Percentiles rank a stretch among this genome's conserved stretches.
Evolutionary conservation across 2,329 filamentous ascomycete species (phyloP).

Genomic region (Tolypocladium nubicola): DNA sequence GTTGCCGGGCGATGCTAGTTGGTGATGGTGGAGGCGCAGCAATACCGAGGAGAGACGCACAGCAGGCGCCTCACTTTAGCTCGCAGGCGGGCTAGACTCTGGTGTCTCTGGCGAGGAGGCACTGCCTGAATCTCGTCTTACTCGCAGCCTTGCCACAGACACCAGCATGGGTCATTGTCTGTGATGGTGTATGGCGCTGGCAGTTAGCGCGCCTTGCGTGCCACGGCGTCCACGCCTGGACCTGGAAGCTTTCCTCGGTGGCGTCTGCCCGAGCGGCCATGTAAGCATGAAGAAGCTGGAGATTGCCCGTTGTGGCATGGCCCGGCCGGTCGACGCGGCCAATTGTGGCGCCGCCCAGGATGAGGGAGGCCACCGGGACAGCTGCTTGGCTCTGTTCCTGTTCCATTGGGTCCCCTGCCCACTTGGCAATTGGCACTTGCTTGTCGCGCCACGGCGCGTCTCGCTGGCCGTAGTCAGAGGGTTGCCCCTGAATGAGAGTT

Average conservation of each 20-base stretch:
- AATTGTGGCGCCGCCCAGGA: not conserved
- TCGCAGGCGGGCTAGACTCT: too few relatives aligned
- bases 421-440: not conserved
- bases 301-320: not conserved
- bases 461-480: not conserved
- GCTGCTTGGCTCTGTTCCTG: not conserved
- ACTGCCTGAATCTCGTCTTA: too few relatives aligned
- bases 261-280: not conserved
- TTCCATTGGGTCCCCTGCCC: not conserved
- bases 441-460: not conserved
- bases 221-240: not conserved
- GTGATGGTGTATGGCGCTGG: not conserved
- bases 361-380: not conserved
- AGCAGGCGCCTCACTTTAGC: not conserved
- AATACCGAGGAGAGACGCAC: too few relatives aligned
- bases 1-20: too few relatives aligned
- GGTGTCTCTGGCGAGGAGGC: not conserved
- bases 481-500: too few relatives aligned
- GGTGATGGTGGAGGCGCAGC: not conserved
- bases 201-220: not conserved
- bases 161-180: not conserved
- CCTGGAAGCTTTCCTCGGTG: not conserved
- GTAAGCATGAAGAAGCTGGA: not conserved
- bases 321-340: not conserved
- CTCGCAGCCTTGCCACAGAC: not conserved